These are phyloP conservation scores for Hypomontagnella submonticulosa DNA, from an alignment of 495 filamentous ascomycete species.

Conservation along the genomic window DNA sequence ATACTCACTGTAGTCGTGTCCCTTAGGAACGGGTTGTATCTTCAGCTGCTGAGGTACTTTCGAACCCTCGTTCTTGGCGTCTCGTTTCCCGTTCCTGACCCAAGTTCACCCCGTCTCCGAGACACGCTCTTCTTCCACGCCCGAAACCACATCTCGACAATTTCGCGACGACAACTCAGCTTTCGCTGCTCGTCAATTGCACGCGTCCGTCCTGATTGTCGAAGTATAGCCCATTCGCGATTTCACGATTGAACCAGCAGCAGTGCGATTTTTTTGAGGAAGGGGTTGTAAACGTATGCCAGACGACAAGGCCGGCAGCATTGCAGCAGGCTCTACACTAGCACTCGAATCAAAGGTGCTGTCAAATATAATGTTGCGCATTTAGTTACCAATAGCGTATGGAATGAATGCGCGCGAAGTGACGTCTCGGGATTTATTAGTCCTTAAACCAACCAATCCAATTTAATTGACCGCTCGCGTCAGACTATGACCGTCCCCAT, in stretches of 20 bases:
- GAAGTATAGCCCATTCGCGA: slow-evolving; percentile 40
- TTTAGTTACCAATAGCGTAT: slow-evolving; percentile 41
- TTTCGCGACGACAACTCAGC: slow-evolving; percentile 28
- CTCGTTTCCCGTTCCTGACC: slow-evolving; percentile 25
- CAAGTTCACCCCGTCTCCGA: slow-evolving; percentile 46
- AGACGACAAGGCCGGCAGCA: slow-evolving; percentile 23
- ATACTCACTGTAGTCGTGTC: slow-evolving; percentile 12
- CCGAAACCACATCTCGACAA: slow-evolving; percentile 33
- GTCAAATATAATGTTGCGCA: slow-evolving; percentile 41
- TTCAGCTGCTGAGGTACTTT: slow-evolving; percentile 32
- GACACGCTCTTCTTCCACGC: slow-evolving; percentile 35
- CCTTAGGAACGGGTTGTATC: slow-evolving; percentile 18
- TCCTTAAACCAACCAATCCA: slow-evolving; percentile 21
- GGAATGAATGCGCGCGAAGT: slow-evolving; percentile 52
- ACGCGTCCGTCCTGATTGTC: slow-evolving; percentile 32
- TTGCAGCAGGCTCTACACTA: slow-evolving; percentile 32
- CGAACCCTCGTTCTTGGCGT: slow-evolving; percentile 29
- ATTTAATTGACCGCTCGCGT: slow-evolving; percentile 18
- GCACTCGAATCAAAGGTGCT: slow-evolving; percentile 33
- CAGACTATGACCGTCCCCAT: slow-evolving; percentile 44
- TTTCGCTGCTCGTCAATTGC: slow-evolving; percentile 22
- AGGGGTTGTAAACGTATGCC: slow-evolving; percentile 41
- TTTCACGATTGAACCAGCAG: slow-evolving; percentile 31
- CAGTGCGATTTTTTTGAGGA: slow-evolving; percentile 44
- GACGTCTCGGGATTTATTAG: slow-evolving; percentile 35